Conservation (phyloP, 768 basidiomycete species). For the Phylloporus arenicola region DNA sequence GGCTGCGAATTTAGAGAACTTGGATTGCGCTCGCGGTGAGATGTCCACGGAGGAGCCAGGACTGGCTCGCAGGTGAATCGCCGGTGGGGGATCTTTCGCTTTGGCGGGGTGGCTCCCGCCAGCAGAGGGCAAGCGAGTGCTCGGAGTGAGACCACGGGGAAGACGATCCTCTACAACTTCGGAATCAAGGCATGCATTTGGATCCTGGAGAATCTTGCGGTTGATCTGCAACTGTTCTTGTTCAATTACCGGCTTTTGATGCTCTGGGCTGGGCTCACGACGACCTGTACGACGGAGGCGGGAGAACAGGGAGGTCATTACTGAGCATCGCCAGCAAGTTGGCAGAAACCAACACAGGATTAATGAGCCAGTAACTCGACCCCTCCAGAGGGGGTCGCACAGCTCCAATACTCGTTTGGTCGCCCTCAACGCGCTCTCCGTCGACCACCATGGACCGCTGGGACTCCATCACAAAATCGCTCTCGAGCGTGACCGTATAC, state of each 20-base stretch:
- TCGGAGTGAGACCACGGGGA: slow-evolving; percentile 26
- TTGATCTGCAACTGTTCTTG: slow-evolving; percentile 13
- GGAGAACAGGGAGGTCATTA: slow-evolving; percentile 27
- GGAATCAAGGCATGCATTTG: slow-evolving; percentile 25
- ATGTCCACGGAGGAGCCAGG: slow-evolving; percentile 4
- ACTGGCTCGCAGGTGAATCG: neutral
- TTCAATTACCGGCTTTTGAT: slow-evolving; percentile 4
- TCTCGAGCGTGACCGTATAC: slow-evolving; percentile 85
- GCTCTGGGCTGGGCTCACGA: slow-evolving; percentile 17
- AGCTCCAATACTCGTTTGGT: neutral
- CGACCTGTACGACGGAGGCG: slow-evolving; percentile 28
- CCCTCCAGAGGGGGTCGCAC: slow-evolving; percentile 24
- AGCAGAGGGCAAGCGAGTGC: slow-evolving; percentile 18
- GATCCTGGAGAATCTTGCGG: slow-evolving; percentile 28
- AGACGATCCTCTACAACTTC: slow-evolving; percentile 2
- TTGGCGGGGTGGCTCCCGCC: slow-evolving; percentile 5
- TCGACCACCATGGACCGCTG: slow-evolving; percentile 66
- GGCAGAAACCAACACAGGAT: neutral
- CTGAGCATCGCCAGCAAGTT: neutral
- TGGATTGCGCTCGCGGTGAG: slow-evolving; percentile 10
- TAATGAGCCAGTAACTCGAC: slow-evolving; percentile 8
- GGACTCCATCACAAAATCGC: slow-evolving; percentile 65
- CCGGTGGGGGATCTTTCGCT: neutral
- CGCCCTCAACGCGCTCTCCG: neutral
- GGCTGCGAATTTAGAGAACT: slow-evolving; percentile 14